phyloP scores from a whole-genome alignment of 352 stramenopile genomes.

The Halophytophthora batemanensis region DNA sequence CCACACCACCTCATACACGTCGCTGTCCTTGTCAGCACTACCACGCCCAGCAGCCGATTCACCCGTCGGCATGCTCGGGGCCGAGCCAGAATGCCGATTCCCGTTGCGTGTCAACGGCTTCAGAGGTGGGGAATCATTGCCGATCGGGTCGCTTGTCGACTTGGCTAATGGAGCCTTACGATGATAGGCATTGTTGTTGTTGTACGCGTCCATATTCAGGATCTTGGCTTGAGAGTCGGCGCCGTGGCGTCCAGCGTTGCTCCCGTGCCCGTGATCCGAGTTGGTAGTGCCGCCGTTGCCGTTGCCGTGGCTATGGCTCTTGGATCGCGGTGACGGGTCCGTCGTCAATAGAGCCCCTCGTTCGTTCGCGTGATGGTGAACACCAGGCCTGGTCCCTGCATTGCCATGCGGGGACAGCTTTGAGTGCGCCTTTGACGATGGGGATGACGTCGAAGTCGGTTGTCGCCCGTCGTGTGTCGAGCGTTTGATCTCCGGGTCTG shows the following conservation, averaged over 20 bases:
- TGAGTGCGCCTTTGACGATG: constrained; percentile 12
- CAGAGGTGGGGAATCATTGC: constrained; percentile 25
- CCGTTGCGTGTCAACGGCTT: constrained; percentile 43
- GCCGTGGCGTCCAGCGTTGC: constrained; percentile 25
- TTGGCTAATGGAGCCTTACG: constrained; percentile 43
- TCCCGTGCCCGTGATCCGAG: constrained; percentile 10
- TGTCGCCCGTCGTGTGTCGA: constrained; percentile 26
- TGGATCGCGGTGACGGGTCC: constrained; percentile 18
- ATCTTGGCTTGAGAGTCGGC: constrained; percentile 34
- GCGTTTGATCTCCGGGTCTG: constrained; percentile 42
- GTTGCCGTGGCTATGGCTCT: constrained; percentile 15
- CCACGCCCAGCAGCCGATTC: constrained; percentile 24
- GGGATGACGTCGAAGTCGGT: constrained; percentile 10
- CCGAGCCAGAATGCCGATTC: constrained; percentile 15
- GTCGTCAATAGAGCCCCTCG: constrained; percentile 18
- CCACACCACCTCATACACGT: constrained; percentile 77
- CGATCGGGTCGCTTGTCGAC: constrained; percentile 33
- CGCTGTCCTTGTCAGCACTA: constrained; percentile 33
- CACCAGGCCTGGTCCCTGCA: constrained; percentile 1
- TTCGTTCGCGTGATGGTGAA: constrained; percentile 12
- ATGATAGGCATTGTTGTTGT: constrained; percentile 15
- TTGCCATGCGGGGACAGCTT: constrained; percentile 18
- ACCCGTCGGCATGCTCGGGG: constrained; percentile 12
- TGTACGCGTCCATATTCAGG: constrained; percentile 39
- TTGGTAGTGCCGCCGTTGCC: background rate